Evolutionary conservation across 129 eudicot genomes (phyloP).

Genomic region (Arctium minus): DNA sequence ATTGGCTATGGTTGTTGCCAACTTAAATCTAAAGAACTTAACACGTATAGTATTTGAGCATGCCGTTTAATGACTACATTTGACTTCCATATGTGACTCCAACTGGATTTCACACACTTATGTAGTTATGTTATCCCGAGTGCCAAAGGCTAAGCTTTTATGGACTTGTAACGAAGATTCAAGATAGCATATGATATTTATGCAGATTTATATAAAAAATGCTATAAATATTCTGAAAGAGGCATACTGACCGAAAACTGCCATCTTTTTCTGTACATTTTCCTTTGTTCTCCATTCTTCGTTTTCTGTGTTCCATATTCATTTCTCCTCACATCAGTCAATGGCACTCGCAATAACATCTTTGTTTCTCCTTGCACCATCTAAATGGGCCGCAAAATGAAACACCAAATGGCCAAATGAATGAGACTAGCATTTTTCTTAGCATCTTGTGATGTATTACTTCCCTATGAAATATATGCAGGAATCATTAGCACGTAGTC

Average conservation of each 20-base stretch:
- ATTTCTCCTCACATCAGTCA: not conserved
- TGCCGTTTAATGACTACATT: not conserved
- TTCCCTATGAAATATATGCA: slow-evolving; percentile 18
- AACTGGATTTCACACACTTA: not conserved
- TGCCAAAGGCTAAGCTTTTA: not conserved
- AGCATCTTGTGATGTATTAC: not conserved
- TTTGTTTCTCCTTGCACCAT: not conserved
- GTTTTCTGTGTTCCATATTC: no score
- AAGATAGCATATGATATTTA: not conserved
- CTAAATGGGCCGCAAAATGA: not conserved
- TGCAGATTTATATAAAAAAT: not conserved
- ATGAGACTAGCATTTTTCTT: not conserved
- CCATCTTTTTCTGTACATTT: no score
- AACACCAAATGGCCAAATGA: not conserved
- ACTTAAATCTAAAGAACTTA: not conserved
- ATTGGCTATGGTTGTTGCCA: not conserved
- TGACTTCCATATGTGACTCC: not conserved
- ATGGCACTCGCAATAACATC: not conserved
- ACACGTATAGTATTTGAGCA: not conserved
- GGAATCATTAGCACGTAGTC: slow-evolving; percentile 81
- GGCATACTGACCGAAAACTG: not conserved
- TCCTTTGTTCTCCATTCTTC: not conserved
- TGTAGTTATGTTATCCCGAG: not conserved
- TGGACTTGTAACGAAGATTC: not conserved
- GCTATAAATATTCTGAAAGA: not conserved